Conservation (phyloP, 352 stramenopile genomes). For the Pythium dissimile region DNA sequence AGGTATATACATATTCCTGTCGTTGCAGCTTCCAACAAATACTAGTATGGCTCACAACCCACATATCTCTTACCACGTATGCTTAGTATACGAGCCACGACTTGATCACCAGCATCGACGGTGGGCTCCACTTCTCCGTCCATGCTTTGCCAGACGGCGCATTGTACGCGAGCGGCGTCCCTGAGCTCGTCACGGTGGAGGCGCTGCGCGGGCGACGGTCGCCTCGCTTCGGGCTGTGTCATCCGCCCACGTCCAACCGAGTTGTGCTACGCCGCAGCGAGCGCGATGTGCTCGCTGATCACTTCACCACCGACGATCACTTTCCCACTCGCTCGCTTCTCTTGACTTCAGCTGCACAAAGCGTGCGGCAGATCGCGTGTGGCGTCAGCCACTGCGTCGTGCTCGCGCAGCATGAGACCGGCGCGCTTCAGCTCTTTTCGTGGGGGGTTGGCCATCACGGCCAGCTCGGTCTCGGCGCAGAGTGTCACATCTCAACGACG, state of each 20-base stretch:
- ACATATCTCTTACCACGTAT: too few relatives aligned
- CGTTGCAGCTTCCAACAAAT: too few relatives aligned
- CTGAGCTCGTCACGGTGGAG: background rate
- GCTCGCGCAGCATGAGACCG: conserved; percentile 5
- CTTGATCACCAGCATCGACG: too few relatives aligned
- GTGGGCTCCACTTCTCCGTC: background rate
- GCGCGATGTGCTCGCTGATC: background rate
- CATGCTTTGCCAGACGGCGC: background rate
- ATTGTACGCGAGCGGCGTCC: background rate
- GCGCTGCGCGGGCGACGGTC: too few relatives aligned
- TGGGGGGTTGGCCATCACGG: conserved; percentile 42
- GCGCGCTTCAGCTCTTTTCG: conserved; percentile 15
- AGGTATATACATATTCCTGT: too few relatives aligned
- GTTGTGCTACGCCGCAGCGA: background rate
- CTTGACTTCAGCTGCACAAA: background rate
- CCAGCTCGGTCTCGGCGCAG: conserved; percentile 38
- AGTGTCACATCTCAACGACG: conserved; percentile 7
- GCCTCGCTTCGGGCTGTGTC: too few relatives aligned
- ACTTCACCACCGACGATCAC: background rate
- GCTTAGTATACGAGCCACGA: too few relatives aligned
- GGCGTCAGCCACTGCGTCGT: conserved; percentile 38
- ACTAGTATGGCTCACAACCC: too few relatives aligned
- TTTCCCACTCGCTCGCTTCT: background rate
- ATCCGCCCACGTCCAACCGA: background rate
- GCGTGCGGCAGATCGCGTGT: conserved; percentile 33